Conservation (phyloP, 2,329 filamentous ascomycete genomes). For the Aspergillus fischeri region DNA sequence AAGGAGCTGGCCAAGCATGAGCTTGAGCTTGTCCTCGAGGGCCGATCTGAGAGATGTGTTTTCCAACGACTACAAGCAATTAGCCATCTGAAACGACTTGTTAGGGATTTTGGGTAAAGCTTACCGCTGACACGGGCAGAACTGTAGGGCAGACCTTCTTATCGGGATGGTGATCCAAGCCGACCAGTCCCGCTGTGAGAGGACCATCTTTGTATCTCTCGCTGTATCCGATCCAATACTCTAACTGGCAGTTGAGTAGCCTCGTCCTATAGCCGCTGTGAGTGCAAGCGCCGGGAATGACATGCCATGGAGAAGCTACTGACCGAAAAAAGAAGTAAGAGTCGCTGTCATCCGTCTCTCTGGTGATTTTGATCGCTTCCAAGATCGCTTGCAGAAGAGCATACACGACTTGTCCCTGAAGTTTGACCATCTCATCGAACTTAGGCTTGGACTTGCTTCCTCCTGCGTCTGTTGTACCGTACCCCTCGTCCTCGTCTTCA, state of each 20-base stretch:
- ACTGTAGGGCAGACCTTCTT: slow-evolving; percentile 3
- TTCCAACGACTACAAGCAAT: not conserved
- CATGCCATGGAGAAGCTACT: not conserved
- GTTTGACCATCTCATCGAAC: slow-evolving; percentile 7
- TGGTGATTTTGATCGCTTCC: slow-evolving; percentile 11
- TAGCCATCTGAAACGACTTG: not conserved
- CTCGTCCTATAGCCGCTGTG: slow-evolving; percentile 10
- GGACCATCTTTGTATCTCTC: slow-evolving; percentile 21
- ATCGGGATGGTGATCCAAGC: slow-evolving; percentile 14
- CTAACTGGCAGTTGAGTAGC: slow-evolving; percentile 10
- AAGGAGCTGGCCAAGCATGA: slow-evolving; percentile 24
- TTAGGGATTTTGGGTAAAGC: not conserved
- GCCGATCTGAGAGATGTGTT: slow-evolving; percentile 5
- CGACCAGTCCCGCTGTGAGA: slow-evolving; percentile 14
- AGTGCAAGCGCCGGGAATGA: not conserved
- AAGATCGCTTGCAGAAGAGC: slow-evolving; percentile 23
- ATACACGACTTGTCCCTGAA: slow-evolving; percentile 22
- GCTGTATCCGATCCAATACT: slow-evolving; percentile 25
- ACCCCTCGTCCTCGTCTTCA: not conserved
- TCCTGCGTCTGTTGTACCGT: not conserved
- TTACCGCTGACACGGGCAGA: slow-evolving; percentile 21
- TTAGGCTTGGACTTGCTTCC: not conserved
- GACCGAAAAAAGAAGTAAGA: slow-evolving; percentile 17
- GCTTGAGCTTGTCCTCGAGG: slow-evolving; percentile 23
- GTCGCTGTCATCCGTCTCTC: slow-evolving; percentile 4